Conservation (phyloP, 768 basidiomycete genomes). For the Hypholoma fasciculare region DNA sequence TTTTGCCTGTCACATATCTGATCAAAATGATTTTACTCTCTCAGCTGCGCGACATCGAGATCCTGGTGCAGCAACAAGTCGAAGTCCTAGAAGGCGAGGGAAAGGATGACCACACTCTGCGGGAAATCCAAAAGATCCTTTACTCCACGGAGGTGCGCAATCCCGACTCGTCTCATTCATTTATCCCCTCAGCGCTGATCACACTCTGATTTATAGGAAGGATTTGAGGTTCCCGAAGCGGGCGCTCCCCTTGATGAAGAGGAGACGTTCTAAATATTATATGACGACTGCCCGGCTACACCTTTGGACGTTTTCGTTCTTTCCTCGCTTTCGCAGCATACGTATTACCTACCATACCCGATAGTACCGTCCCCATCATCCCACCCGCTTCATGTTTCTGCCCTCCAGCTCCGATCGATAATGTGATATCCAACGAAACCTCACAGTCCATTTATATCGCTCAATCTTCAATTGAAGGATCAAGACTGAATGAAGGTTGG, state of each 20-base stretch:
- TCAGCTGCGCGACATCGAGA: conserved; percentile 94
- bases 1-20: too few relatives aligned
- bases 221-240: conserved; percentile 86
- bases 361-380: not conserved
- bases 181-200: not conserved
- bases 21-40: not conserved
- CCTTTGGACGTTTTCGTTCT: not conserved
- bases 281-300: not conserved
- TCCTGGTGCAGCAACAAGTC: conserved; percentile 80
- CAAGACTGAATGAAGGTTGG: too few relatives aligned
- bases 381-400: not conserved
- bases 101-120: conserved; percentile 60
- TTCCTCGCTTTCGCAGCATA: not conserved
- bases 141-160: conserved; percentile 88
- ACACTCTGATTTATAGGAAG: conserved; percentile 57
- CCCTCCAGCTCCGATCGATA: too few relatives aligned
- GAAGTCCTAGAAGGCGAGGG: conserved; percentile 60
- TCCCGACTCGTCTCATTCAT: not conserved
- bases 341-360: conserved; percentile 1
- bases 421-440: too few relatives aligned
- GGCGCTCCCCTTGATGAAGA: conserved; percentile 65
- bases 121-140: conserved; percentile 87
- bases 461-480: too few relatives aligned
- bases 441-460: too few relatives aligned
- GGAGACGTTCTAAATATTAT: conserved; percentile 23